A percentile compares a stretch with the other conserved stretches of the same genome.
Conservation (phyloP, 805 yeast genomes). For the Hanseniaspora taiwanica region DNA sequence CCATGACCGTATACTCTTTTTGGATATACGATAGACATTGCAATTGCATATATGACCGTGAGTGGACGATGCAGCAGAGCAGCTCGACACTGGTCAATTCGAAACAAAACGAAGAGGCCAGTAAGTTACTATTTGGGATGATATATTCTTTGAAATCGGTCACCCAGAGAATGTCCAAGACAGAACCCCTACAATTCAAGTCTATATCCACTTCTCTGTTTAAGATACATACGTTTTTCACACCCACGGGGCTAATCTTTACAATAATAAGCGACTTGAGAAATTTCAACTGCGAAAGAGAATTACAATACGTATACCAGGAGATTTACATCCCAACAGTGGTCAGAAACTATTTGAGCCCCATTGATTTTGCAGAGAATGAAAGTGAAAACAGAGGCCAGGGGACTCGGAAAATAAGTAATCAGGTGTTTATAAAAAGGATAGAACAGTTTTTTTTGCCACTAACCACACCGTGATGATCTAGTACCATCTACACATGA, state of each 20-base stretch:
- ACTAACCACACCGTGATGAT: slow-evolving; percentile 11
- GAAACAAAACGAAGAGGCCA: slow-evolving; percentile 51
- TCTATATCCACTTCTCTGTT: slow-evolving; percentile 56
- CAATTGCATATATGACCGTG: slow-evolving; percentile 71
- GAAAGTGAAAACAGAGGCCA: slow-evolving; percentile 21
- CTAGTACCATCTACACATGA: background rate
- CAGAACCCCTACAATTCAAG: slow-evolving; percentile 44
- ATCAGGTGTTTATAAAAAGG: slow-evolving; percentile 15
- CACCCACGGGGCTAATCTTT: slow-evolving; percentile 67
- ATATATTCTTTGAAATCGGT: slow-evolving; percentile 68
- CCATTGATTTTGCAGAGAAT: slow-evolving; percentile 20
- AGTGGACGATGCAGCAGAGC: slow-evolving; percentile 36
- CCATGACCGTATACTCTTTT: slow-evolving; percentile 66
- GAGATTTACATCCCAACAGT: slow-evolving; percentile 21
- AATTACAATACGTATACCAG: slow-evolving; percentile 19
- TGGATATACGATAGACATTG: slow-evolving; percentile 91
- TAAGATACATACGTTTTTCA: slow-evolving; percentile 67
- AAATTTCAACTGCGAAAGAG: slow-evolving; percentile 12
- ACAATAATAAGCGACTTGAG: slow-evolving; percentile 55
- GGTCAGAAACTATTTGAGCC: slow-evolving; percentile 18
- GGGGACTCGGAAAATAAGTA: slow-evolving; percentile 20
- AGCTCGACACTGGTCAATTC: slow-evolving; percentile 32
- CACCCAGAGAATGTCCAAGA: slow-evolving; percentile 43
- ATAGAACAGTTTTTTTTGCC: slow-evolving; percentile 21
- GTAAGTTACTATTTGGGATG: slow-evolving; percentile 78